Evolutionary conservation across 306 rosid species (phyloP).

Genomic region (Acacia crassicarpa): DNA sequence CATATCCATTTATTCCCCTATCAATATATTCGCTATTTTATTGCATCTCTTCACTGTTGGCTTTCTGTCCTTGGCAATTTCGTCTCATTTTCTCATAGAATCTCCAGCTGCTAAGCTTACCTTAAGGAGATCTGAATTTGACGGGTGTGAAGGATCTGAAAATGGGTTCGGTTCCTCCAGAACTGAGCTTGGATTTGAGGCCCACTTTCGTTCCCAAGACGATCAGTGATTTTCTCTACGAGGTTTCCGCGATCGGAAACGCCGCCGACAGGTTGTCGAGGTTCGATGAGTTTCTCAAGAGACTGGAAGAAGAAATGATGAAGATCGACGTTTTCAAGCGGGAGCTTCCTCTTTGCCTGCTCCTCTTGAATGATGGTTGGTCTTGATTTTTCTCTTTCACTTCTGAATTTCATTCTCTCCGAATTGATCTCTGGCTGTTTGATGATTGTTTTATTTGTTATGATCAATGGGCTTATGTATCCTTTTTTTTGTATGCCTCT

Average conservation of each 20-base stretch:
- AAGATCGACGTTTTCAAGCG: slow-evolving; percentile 82
- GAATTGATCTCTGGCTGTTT: neutral
- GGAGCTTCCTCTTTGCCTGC: slow-evolving; percentile 81
- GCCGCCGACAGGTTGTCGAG: slow-evolving; percentile 34
- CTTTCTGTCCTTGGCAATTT: neutral
- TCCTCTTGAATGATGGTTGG: slow-evolving; percentile 71
- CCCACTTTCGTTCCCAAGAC: slow-evolving; percentile 59
- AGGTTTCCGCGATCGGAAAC: slow-evolving; percentile 33
- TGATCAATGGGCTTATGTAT: slow-evolving; percentile 17
- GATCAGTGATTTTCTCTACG: slow-evolving; percentile 53
- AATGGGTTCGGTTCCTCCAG: slow-evolving; percentile 63
- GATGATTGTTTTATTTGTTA: neutral
- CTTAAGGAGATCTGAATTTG: neutral
- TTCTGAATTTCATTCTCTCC: slow-evolving; percentile 1
- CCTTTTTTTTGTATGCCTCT: neutral
- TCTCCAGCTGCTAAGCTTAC: neutral
- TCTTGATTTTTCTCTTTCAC: slow-evolving; percentile 31
- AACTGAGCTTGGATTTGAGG: slow-evolving; percentile 61
- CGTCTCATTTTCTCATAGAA: neutral
- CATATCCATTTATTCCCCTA: neutral
- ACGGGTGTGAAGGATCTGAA: neutral
- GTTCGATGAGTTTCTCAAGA: slow-evolving; percentile 41
- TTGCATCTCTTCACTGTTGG: slow-evolving; percentile 17
- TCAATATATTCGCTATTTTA: slow-evolving; percentile 6
- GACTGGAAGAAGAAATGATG: slow-evolving; percentile 64